Evolutionary conservation across 805 yeast genomes (phyloP), one percentile per base, ranked within the genome.

Genomic region (Nakazawaea siamensis): DNA sequence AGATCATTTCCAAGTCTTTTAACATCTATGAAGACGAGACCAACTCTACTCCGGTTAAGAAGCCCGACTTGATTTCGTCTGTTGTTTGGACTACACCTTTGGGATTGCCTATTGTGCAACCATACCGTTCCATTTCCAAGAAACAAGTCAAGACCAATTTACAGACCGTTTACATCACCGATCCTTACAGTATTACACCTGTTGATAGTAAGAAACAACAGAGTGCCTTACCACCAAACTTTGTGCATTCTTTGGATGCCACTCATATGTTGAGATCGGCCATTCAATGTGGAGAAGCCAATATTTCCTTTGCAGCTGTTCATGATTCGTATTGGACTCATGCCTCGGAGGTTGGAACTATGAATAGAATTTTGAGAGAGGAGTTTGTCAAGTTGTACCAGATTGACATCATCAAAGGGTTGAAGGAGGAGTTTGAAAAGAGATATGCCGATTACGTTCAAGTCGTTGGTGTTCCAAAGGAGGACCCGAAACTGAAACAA

Each of bases 311-410:
- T 66, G 96, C 97, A 0, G 77, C 97, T 1, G 98, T 90, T 17
- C 98, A 90, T 57, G 98, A 90, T 55, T 90, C 97, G 1, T 90
- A 84, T 55, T 90, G 98, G 98, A 87, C 97, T 0, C 97, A 92
- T 54, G 97, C 98, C 1, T 62, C 74, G 33, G 90, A 84, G 53
- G 76, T 90, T 27, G 79, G 77, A 40, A 52, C 50, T 3, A 79
- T 90, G 92, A 85, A 78, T 55, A 49, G 47, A 11, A 61, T 71
- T 29, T 62, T 92, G 43, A 71, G 98, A 51, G 78, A 81, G 24
- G 78, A 83, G 39, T 90, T 90, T 54, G 80, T 92, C 42, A 61
- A 69, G 34, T 63, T 90, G 37, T 97, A 90, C 54, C 71, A 71
- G 41, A 78, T 70, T 21, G 80, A 87, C 54, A 64, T 88, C 46